Conservation (phyloP, 2,329 filamentous ascomycete species). For the Colletotrichum magnum region DNA sequence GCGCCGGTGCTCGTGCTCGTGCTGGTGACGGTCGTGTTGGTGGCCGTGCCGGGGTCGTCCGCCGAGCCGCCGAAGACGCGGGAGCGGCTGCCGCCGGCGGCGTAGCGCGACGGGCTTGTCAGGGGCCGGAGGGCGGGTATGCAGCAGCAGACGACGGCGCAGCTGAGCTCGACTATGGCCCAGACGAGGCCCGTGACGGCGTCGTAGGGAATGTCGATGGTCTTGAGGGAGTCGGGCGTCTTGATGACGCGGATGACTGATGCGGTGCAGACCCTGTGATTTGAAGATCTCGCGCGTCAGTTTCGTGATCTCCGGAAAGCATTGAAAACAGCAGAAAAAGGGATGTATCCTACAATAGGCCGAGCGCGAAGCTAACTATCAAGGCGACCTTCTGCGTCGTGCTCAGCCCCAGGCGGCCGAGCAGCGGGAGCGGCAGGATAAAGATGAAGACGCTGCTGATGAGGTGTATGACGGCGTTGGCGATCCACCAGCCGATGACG, state of each 20-base stretch:
- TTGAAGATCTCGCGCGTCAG: too few relatives aligned
- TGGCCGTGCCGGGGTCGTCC: neutral
- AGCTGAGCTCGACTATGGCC: constrained; percentile 56
- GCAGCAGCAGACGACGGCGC: constrained; percentile 56
- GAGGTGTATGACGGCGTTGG: constrained; percentile 37
- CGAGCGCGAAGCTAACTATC: constrained; percentile 35
- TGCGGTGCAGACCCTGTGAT: constrained; percentile 30
- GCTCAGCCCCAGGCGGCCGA: constrained; percentile 27
- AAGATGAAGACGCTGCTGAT: constrained; percentile 41
- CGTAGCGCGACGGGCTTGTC: neutral
- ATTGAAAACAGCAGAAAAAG: too few relatives aligned
- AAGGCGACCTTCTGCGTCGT: constrained; percentile 37
- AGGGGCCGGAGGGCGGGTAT: constrained; percentile 55
- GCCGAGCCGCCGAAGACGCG: neutral
- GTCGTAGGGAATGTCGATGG: constrained; percentile 51
- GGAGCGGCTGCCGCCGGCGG: neutral
- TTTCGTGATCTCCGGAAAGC: too few relatives aligned
- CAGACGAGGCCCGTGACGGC: constrained; percentile 51
- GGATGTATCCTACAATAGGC: neutral
- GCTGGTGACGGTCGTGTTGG: neutral
- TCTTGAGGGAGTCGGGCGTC: constrained; percentile 45
- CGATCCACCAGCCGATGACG: constrained; percentile 35
- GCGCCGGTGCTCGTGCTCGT: too few relatives aligned
- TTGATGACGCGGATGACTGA: constrained; percentile 49
- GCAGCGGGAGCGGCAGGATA: constrained; percentile 36